These are phyloP conservation scores for Berberis vulgaris DNA, from an alignment of 164 flowering plant genomes.

Conservation along the genomic window DNA sequence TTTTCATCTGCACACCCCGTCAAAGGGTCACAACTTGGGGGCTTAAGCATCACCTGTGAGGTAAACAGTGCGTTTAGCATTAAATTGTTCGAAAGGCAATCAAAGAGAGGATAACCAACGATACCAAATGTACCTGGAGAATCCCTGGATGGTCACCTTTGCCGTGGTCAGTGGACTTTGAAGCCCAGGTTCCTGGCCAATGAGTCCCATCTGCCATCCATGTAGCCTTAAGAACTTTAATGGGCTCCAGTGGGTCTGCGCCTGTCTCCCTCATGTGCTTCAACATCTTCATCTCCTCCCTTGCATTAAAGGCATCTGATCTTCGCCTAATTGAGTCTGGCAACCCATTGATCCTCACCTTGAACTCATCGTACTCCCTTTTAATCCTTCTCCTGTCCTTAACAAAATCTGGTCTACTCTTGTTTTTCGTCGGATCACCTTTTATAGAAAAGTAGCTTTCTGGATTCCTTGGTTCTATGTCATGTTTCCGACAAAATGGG, in stretches of 20 bases:
- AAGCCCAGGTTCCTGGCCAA: slow-evolving; percentile 84
- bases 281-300: slow-evolving; percentile 76
- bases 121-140: slow-evolving; percentile 38
- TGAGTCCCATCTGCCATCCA: slow-evolving; percentile 98
- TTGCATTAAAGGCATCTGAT: slow-evolving; percentile 79
- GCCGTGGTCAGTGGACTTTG: slow-evolving; percentile 44
- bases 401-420: slow-evolving; percentile 61
- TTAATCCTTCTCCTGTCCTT: slow-evolving; percentile 66
- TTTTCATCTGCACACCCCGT: slow-evolving; percentile 24
- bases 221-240: slow-evolving; percentile 62
- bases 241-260: slow-evolving; percentile 38
- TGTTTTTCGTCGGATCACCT: slow-evolving; percentile 70
- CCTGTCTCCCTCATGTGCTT: slow-evolving; percentile 57
- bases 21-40: slow-evolving; percentile 41
- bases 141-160: slow-evolving; percentile 84
- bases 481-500: slow-evolving; percentile 70
- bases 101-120: background rate
- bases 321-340: slow-evolving; percentile 80
- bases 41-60: slow-evolving; percentile 72
- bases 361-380: slow-evolving; percentile 85
- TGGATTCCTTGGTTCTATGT: slow-evolving; percentile 75
- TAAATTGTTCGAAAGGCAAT: background rate
- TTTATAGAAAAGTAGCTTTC: slow-evolving; percentile 57
- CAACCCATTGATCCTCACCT: slow-evolving; percentile 74
- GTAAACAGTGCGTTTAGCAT: background rate